Percentiles rank a stretch among this genome's conserved stretches.
Evolutionary conservation across 305 asterid genomes (phyloP).

Genomic region (Solanum hybrid): DNA sequence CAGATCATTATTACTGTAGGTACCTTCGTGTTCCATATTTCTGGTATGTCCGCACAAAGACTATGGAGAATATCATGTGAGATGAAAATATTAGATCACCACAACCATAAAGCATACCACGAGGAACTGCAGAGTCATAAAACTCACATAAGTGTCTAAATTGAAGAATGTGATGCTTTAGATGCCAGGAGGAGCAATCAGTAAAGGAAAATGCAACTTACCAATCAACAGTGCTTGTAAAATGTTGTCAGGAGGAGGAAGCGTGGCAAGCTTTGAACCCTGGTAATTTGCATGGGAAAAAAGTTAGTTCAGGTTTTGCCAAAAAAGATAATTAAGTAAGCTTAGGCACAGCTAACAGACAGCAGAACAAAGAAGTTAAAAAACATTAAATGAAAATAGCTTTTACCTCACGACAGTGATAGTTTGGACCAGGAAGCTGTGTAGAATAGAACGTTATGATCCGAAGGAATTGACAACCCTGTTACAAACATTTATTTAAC

Average conservation of each 20-base stretch:
- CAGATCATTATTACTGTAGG: neutral
- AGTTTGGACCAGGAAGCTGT: slow-evolving; percentile 95
- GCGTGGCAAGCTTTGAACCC: slow-evolving; percentile 90
- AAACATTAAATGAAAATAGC: neutral
- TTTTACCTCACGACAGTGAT: slow-evolving; percentile 94
- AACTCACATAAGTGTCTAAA: neutral
- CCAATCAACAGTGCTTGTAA: slow-evolving; percentile 63
- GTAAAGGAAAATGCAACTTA: slow-evolving; percentile 9
- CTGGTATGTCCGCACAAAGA: slow-evolving; percentile 82
- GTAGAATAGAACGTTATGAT: slow-evolving; percentile 89
- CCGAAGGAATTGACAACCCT: slow-evolving; percentile 92
- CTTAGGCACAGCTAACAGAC: neutral
- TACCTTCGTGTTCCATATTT: slow-evolving; percentile 71
- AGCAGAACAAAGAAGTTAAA: neutral
- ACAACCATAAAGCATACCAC: slow-evolving; percentile 88
- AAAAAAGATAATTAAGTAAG: neutral
- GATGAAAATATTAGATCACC: slow-evolving; percentile 98
- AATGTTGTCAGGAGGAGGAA: slow-evolving; percentile 69
- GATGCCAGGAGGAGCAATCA: neutral
- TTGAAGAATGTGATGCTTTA: neutral
- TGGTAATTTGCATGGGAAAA: slow-evolving; percentile 11
- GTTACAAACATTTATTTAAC: slow-evolving; percentile 13
- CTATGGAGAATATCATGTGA: slow-evolving; percentile 94
- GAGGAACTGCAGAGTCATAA: slow-evolving; percentile 54
- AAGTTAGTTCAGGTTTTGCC: neutral